Conservation (phyloP, 1,139 yeast species). For the Wickerhamiella infanticola region DNA sequence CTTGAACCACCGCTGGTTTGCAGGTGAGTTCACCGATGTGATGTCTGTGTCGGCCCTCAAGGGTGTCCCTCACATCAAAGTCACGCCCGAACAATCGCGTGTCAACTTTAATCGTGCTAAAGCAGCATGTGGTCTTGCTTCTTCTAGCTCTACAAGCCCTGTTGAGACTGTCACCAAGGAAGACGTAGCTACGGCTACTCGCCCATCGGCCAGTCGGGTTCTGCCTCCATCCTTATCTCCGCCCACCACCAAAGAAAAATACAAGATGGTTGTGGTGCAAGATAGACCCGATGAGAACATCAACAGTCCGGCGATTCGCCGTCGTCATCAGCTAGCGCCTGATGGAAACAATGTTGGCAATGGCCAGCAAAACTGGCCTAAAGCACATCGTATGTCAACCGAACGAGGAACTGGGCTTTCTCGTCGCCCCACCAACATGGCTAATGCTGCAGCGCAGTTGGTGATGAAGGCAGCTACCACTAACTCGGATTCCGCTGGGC, state of each 20-base stretch:
- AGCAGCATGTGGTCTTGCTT: constrained; percentile 31
- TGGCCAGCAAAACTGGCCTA: constrained; percentile 2
- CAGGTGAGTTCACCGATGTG: constrained; percentile 67
- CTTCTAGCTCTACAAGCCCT: constrained; percentile 34
- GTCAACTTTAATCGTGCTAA: constrained; percentile 40
- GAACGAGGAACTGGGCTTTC: background rate
- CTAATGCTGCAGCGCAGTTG: constrained; percentile 4
- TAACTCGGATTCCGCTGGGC: background rate
- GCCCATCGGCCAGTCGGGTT: constrained; percentile 29
- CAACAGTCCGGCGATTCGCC: constrained; percentile 15
- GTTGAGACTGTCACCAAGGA: constrained; percentile 46
- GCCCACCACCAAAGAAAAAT: constrained; percentile 76
- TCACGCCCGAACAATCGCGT: constrained; percentile 47
- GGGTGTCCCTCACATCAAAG: constrained; percentile 44
- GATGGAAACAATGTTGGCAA: background rate
- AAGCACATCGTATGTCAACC: background rate
- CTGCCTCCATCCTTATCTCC: constrained; percentile 87
- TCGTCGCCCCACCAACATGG: background rate
- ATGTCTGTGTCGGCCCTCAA: constrained; percentile 50
- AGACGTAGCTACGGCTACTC: constrained; percentile 46
- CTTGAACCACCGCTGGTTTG: constrained; percentile 60
- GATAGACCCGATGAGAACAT: constrained; percentile 12
- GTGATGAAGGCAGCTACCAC: background rate
- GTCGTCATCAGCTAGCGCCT: constrained; percentile 1
- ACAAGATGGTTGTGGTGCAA: constrained; percentile 39